Evolutionary conservation across 2,329 filamentous ascomycete genomes (phyloP).

Genomic region (Leptographium galeiforme): DNA sequence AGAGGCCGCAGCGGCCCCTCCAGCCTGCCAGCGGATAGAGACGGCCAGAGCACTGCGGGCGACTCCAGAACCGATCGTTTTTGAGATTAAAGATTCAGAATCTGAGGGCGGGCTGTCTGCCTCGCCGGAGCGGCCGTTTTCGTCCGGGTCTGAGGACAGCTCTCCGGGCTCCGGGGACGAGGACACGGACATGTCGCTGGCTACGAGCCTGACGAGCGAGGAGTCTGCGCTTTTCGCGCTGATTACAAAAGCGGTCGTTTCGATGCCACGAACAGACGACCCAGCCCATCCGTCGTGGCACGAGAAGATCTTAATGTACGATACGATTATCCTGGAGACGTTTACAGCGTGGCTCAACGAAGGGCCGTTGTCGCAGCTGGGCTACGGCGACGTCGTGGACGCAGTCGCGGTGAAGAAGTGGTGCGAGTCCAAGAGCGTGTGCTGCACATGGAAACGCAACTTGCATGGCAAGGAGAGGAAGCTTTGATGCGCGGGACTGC

Average conservation of each 20-base stretch:
- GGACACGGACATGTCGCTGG: constrained; percentile 17
- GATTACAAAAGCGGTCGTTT: constrained; percentile 42
- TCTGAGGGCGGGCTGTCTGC: constrained; percentile 26
- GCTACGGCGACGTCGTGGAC: constrained; percentile 52
- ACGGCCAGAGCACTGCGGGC: constrained; percentile 7
- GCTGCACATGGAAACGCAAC: constrained; percentile 60
- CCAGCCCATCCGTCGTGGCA: constrained; percentile 56
- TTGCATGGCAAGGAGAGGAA: constrained; percentile 39
- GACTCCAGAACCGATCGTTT: constrained; percentile 13
- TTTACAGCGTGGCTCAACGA: constrained; percentile 71
- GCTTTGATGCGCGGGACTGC: not conserved
- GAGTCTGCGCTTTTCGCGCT: constrained; percentile 33
- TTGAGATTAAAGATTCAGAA: constrained; percentile 10
- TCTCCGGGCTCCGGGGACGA: not conserved
- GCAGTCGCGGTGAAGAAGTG: constrained; percentile 64
- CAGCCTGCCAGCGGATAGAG: not conserved
- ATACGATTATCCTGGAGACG: constrained; percentile 80
- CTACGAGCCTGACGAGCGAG: constrained; percentile 21
- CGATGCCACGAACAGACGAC: constrained; percentile 35
- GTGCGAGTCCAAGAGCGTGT: constrained; percentile 80
- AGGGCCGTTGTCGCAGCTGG: constrained; percentile 47
- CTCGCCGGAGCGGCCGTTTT: not conserved
- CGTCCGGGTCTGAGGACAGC: not conserved
- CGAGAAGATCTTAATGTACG: constrained; percentile 88
- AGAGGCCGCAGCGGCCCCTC: no score